Evolutionary conservation across 2,329 filamentous ascomycete genomes (phyloP).

Genomic region (Nemania serpens): DNA sequence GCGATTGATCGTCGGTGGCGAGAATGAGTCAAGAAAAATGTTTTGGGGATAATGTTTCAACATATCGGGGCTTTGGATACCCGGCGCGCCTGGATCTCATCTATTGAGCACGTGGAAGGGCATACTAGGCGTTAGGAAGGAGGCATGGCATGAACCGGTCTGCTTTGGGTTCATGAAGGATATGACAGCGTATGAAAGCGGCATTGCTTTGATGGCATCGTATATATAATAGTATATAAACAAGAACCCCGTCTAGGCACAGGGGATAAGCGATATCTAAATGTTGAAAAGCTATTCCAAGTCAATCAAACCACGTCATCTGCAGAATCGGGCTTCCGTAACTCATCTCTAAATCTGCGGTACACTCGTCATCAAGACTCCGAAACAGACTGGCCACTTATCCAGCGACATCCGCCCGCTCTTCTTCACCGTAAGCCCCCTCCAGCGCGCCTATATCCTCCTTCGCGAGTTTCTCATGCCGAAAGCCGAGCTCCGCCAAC

Average conservation of each 20-base stretch:
- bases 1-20: neutral
- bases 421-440: neutral
- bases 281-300: neutral
- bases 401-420: neutral
- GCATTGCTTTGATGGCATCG: conserved; percentile 4
- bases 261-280: neutral
- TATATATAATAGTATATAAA: conserved; percentile 13
- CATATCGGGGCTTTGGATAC: neutral
- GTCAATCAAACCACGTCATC: neutral
- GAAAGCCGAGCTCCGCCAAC: conserved; percentile 74
- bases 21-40: neutral
- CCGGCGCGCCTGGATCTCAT: neutral
- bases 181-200: neutral
- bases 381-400: neutral
- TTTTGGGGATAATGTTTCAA: neutral
- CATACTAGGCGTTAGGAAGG: conserved; percentile 18
- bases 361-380: neutral
- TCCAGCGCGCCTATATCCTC: neutral
- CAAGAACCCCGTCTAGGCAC: neutral
- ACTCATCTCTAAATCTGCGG: neutral
- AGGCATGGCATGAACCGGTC: conserved; percentile 4
- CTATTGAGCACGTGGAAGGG: neutral
- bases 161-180: neutral
- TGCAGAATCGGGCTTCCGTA: neutral
- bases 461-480: conserved; percentile 47